Evolutionary conservation across 2,329 filamentous ascomycete species (phyloP).

Genomic region (Hyphodiscus sp.): DNA sequence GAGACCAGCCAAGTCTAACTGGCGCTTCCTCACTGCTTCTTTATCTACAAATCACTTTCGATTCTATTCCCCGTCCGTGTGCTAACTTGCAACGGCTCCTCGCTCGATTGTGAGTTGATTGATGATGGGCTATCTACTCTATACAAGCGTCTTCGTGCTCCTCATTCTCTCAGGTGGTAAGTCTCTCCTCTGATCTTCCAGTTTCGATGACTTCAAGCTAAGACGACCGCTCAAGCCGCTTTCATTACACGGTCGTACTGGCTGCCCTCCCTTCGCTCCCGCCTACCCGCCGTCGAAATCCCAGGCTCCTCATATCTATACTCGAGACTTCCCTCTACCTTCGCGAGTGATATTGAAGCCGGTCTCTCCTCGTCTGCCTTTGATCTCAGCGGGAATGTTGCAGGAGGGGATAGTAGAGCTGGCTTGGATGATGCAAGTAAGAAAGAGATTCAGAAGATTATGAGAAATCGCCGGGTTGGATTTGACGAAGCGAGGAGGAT

Average conservation of each 20-base stretch:
- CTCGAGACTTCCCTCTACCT: conserved; percentile 67
- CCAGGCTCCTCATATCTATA: conserved; percentile 60
- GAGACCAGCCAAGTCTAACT: conserved; percentile 1
- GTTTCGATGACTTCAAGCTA: conserved; percentile 1
- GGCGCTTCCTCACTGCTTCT: background rate
- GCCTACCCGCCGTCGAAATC: conserved; percentile 50
- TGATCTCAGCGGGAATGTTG: conserved; percentile 74
- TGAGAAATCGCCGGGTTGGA: conserved; percentile 74
- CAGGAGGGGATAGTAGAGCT: conserved; percentile 67
- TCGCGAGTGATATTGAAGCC: conserved; percentile 79
- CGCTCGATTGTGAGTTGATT: background rate
- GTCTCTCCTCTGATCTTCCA: conserved; percentile 17
- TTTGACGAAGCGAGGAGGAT: conserved; percentile 89
- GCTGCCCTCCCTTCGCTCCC: conserved; percentile 61
- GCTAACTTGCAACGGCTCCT: no score
- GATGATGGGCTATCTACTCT: conserved; percentile 74
- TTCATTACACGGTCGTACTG: conserved; percentile 77
- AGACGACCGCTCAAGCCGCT: conserved; percentile 43
- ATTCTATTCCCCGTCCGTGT: no score
- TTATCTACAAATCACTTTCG: background rate
- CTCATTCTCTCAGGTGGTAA: conserved; percentile 65
- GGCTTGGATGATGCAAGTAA: conserved; percentile 80
- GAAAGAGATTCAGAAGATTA: conserved; percentile 76
- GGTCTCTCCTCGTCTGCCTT: conserved; percentile 81
- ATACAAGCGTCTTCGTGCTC: conserved; percentile 65